Conservation (phyloP, 2,329 filamentous ascomycete genomes). For the Aschersonia sp. region DNA sequence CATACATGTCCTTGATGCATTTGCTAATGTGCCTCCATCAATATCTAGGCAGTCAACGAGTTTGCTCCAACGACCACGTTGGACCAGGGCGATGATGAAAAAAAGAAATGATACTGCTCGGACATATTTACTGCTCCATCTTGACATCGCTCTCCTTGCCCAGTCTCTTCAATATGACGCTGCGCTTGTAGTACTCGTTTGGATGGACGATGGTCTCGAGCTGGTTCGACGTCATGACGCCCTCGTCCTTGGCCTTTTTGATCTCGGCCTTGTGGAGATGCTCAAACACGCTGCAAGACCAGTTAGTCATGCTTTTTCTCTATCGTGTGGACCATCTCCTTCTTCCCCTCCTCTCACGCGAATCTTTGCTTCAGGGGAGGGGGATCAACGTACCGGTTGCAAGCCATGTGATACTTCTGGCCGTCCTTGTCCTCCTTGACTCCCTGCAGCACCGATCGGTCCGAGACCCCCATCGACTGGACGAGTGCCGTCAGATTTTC, state of each 20-base stretch:
- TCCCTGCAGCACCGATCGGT: slow-evolving; percentile 61
- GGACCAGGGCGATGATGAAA: not conserved
- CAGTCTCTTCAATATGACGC: slow-evolving; percentile 75
- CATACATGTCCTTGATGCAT: too few relatives aligned
- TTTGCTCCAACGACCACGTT: too few relatives aligned
- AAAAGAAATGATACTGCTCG: not conserved
- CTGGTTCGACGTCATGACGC: slow-evolving; percentile 56
- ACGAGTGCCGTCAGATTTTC: slow-evolving; percentile 73
- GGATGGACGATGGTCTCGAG: slow-evolving; percentile 93
- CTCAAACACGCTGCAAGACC: slow-evolving; percentile 60
- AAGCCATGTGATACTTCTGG: slow-evolving; percentile 85
- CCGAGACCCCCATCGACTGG: slow-evolving; percentile 64
- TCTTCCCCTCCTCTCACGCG: not conserved
- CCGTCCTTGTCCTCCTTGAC: slow-evolving; percentile 83
- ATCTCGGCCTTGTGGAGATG: slow-evolving; percentile 67
- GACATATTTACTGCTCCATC: slow-evolving; percentile 35
- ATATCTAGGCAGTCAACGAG: too few relatives aligned
- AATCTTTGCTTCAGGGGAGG: not conserved
- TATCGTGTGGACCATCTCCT: not conserved
- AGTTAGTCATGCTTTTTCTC: not conserved
- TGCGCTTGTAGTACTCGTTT: slow-evolving; percentile 95
- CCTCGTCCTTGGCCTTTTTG: slow-evolving; percentile 61
- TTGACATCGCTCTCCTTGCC: slow-evolving; percentile 39
- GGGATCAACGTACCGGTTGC: slow-evolving; percentile 52
- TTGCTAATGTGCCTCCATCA: too few relatives aligned